Evolutionary conservation across 331 rosid genomes (phyloP).

Genomic region (Pyrus hybrid): DNA sequence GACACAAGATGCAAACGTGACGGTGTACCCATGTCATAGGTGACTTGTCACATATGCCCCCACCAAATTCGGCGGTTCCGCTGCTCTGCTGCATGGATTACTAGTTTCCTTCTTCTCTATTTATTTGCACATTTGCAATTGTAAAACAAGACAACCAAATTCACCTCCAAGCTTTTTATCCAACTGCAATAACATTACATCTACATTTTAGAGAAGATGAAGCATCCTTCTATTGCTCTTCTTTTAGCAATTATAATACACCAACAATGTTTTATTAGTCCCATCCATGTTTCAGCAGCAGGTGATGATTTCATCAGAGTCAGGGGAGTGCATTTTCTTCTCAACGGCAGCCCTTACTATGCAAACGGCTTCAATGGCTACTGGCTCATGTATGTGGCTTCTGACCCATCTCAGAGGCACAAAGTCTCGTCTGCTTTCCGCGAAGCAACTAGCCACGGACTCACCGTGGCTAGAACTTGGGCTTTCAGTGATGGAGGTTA

Average conservation of each 20-base stretch:
- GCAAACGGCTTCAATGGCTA: conserved; percentile 94
- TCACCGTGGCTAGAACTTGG: conserved; percentile 91
- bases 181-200: neutral
- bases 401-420: conserved; percentile 79
- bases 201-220: conserved; percentile 36
- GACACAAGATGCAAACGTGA: accelerated
- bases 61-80: neutral
- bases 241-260: conserved; percentile 37
- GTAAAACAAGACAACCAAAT: conserved; percentile 18
- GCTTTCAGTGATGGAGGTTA: conserved; percentile 97
- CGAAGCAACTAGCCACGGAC: conserved; percentile 73
- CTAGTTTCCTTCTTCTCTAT: neutral
- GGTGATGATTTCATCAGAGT: conserved; percentile 65
- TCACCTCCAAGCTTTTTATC: neutral
- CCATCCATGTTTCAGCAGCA: conserved; percentile 46
- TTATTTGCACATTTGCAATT: conserved; percentile 4
- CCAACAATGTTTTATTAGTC: conserved; percentile 15
- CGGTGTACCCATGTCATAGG: accelerated
- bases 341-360: conserved; percentile 69
- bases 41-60: neutral
- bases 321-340: conserved; percentile 61
- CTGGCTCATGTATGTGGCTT: conserved; percentile 83
- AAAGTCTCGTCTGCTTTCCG: conserved; percentile 58
- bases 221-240: conserved; percentile 34
- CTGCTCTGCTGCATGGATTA: neutral